A percentile compares a stretch with the other conserved stretches of the same genome.
phyloP scores from a whole-genome alignment of 306 rosid genomes.

The Vigna unguiculata region DNA sequence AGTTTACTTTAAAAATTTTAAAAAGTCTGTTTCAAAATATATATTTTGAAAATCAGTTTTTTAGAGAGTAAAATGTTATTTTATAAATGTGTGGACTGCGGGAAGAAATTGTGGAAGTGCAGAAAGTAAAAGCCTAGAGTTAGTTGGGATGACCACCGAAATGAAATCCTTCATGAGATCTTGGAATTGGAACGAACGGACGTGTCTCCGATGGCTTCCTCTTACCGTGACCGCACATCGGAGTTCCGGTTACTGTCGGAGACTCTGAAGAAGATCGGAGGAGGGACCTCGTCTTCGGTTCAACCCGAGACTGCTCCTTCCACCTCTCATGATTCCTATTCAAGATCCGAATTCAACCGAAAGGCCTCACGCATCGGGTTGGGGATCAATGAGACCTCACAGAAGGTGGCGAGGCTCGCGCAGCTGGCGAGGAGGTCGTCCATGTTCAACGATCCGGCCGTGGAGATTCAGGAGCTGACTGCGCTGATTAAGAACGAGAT shows the following conservation, averaged over 20 bases:
- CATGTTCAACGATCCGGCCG: slow-evolving; percentile 81
- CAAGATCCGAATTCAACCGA: slow-evolving; percentile 83
- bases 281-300: slow-evolving; percentile 33
- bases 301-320: slow-evolving; percentile 53
- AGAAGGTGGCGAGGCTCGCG: slow-evolving; percentile 75
- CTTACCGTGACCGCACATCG: slow-evolving; percentile 83
- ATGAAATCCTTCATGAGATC: slow-evolving; percentile 11
- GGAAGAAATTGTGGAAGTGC: too few species aligned
- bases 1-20: too few species aligned
- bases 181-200: not conserved
- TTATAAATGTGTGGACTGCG: too few species aligned
- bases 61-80: too few species aligned
- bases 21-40: too few species aligned
- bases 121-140: not conserved
- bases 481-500: slow-evolving; percentile 81
- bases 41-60: too few species aligned
- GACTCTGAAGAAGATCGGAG: slow-evolving; percentile 77
- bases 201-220: slow-evolving; percentile 63
- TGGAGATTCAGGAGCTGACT: slow-evolving; percentile 87
- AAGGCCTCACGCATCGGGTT: slow-evolving; percentile 83
- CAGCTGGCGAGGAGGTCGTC: slow-evolving; percentile 86
- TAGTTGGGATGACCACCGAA: slow-evolving; percentile 6
- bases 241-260: slow-evolving; percentile 81
- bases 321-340: slow-evolving; percentile 48
- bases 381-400: slow-evolving; percentile 84